Conservation (phyloP, 2,329 filamentous ascomycete genomes). For the Orbilia brochopaga region DNA sequence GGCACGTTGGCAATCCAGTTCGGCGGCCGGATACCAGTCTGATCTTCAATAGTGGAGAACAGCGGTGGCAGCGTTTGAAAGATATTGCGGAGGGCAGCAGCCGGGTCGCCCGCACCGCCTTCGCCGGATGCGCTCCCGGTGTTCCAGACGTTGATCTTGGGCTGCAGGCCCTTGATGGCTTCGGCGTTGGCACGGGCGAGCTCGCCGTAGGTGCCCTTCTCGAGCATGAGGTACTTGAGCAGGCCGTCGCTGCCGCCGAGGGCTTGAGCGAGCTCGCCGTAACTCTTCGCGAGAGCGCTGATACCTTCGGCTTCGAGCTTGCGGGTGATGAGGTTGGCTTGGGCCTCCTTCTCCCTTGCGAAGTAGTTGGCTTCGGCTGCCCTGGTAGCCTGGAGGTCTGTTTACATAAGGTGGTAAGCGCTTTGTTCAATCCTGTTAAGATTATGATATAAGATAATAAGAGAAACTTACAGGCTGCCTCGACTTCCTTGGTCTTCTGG, state of each 20-base stretch:
- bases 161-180: slow-evolving; percentile 77
- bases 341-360: slow-evolving; percentile 63
- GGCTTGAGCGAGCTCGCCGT: slow-evolving; percentile 71
- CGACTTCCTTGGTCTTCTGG: slow-evolving; percentile 59
- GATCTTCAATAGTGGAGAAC: slow-evolving; percentile 83
- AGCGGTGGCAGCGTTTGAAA: slow-evolving; percentile 85
- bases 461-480: slow-evolving; percentile 55
- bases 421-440: not conserved
- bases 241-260: slow-evolving; percentile 79
- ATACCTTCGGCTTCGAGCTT: slow-evolving; percentile 80
- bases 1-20: slow-evolving; percentile 65
- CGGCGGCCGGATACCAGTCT: slow-evolving; percentile 81
- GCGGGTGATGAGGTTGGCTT: slow-evolving; percentile 67
- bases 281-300: slow-evolving; percentile 78
- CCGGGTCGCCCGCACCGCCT: slow-evolving; percentile 63
- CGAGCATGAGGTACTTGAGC: slow-evolving; percentile 85
- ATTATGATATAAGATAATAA: not conserved
- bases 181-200: slow-evolving; percentile 78
- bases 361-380: slow-evolving; percentile 58
- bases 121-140: slow-evolving; percentile 66
- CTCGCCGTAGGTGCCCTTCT: slow-evolving; percentile 77
- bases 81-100: slow-evolving; percentile 74
- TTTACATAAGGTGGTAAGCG: slow-evolving; percentile 16
- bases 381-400: slow-evolving; percentile 45
- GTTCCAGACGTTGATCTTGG: slow-evolving; percentile 90